These are phyloP conservation scores for Trametes elegans DNA, from an alignment of 768 basidiomycete species.

Conservation along the genomic window DNA sequence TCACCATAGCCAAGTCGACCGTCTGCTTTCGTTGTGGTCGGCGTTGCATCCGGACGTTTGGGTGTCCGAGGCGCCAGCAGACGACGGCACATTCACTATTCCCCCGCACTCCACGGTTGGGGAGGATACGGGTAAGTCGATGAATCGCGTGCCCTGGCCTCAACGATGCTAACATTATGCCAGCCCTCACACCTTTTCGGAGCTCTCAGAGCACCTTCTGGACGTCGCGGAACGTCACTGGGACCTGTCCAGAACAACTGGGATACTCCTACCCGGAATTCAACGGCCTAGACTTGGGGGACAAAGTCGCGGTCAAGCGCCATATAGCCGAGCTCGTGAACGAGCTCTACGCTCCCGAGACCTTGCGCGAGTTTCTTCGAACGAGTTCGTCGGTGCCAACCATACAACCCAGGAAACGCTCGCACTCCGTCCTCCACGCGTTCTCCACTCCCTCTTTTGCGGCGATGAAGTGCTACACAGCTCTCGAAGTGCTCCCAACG, in stretches of 20 bases:
- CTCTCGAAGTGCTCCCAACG: not conserved
- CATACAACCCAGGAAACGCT: too few species aligned
- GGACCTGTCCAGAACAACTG: conserved; percentile 31
- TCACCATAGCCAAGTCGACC: conserved; percentile 54
- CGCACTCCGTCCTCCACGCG: not conserved
- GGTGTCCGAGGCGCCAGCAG: conserved; percentile 27
- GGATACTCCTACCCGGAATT: conserved; percentile 55
- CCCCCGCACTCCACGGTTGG: conserved; percentile 12
- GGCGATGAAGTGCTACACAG: too few species aligned
- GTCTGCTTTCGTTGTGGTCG: conserved; percentile 49
- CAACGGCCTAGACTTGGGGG: conserved; percentile 35
- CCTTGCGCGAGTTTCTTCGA: not conserved
- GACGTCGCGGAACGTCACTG: conserved; percentile 32
- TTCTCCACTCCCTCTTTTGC: too few species aligned
- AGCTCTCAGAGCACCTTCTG: conserved; percentile 38
- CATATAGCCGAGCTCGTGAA: conserved; percentile 38
- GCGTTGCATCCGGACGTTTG: conserved; percentile 43
- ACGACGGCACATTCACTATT: conserved; percentile 16
- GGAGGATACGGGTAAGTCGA: conserved; percentile 10
- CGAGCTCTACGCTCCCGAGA: conserved; percentile 28
- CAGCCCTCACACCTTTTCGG: conserved; percentile 50
- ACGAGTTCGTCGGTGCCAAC: not conserved
- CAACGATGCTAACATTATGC: not conserved
- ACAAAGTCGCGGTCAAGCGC: conserved; percentile 26
- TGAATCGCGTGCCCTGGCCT: not conserved